Conservation (phyloP, 768 basidiomycete genomes). For the Trametes cinnabarina region DNA sequence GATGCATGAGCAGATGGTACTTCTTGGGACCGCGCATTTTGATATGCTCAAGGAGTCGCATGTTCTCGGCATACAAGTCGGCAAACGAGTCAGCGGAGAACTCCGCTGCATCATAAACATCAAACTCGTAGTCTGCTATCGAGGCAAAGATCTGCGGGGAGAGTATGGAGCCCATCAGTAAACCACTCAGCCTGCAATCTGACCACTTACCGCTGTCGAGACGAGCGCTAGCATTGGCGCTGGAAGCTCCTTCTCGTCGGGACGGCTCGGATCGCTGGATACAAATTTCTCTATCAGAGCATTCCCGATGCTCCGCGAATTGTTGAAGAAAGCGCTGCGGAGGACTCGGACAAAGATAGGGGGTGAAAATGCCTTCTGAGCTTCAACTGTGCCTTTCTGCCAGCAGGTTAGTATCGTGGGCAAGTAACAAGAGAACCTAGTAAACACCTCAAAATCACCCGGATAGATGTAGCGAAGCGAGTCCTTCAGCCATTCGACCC, state of each 20-base stretch:
- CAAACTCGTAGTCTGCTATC: neutral
- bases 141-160: neutral
- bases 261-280: neutral
- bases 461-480: neutral
- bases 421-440: neutral
- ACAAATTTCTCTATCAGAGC: neutral
- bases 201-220: neutral
- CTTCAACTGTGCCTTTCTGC: neutral
- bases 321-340: neutral
- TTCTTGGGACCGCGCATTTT: neutral
- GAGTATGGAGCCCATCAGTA: too few relatives aligned
- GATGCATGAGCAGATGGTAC: neutral
- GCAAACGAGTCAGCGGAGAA: neutral
- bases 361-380: neutral
- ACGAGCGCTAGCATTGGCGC: neutral
- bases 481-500: neutral
- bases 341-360: neutral
- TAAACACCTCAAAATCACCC: neutral
- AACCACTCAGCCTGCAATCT: neutral
- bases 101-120: neutral
- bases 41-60: neutral
- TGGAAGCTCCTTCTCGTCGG: neutral
- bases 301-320: neutral
- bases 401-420: too few relatives aligned
- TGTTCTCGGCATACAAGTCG: neutral